phyloP scores from a whole-genome alignment of 179 eudicot genomes.

The Silene noctiflora region DNA sequence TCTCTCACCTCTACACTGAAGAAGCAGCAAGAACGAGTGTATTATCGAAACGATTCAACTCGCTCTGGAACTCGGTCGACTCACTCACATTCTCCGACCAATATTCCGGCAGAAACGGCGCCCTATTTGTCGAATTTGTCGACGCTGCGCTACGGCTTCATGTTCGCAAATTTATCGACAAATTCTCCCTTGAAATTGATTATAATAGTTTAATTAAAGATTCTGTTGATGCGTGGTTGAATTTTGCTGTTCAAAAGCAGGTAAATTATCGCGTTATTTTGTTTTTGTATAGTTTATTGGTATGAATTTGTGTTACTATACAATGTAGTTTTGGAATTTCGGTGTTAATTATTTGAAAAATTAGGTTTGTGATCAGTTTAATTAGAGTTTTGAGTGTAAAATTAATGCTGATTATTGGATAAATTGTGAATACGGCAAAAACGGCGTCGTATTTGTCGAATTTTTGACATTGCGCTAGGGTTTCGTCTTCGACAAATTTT shows the following conservation, averaged over 20 bases:
- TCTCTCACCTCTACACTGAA: conserved; percentile 21
- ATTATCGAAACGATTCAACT: conserved; percentile 30
- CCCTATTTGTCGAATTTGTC: conserved; percentile 14
- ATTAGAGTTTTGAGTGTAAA: too few species aligned
- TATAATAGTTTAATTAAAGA: neutral
- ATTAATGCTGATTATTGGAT: too few species aligned
- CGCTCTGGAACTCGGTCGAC: conserved; percentile 28
- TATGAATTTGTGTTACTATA: neutral
- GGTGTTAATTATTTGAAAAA: too few species aligned
- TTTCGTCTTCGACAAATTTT: too few species aligned
- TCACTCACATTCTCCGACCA: conserved; percentile 17
- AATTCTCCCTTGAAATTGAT: conserved; percentile 7
- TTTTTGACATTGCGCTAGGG: too few species aligned
- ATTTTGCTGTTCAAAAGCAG: conserved; percentile 17
- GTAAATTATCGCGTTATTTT: neutral
- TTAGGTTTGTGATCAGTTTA: too few species aligned
- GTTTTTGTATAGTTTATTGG: neutral
- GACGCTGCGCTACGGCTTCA: conserved; percentile 10
- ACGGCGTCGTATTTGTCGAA: too few species aligned
- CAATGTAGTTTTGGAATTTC: neutral
- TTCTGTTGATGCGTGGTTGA: conserved; percentile 20
- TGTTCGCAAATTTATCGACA: conserved; percentile 4
- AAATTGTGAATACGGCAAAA: too few species aligned
- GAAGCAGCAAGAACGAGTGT: conserved; percentile 26
- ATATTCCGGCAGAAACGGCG: conserved; percentile 6